Percentiles rank a stretch among this genome's conserved stretches.
These are phyloP conservation scores for Thamnidium elegans DNA, from an alignment of 192 early-diverging fungal genomes.

Conservation along the genomic window DNA sequence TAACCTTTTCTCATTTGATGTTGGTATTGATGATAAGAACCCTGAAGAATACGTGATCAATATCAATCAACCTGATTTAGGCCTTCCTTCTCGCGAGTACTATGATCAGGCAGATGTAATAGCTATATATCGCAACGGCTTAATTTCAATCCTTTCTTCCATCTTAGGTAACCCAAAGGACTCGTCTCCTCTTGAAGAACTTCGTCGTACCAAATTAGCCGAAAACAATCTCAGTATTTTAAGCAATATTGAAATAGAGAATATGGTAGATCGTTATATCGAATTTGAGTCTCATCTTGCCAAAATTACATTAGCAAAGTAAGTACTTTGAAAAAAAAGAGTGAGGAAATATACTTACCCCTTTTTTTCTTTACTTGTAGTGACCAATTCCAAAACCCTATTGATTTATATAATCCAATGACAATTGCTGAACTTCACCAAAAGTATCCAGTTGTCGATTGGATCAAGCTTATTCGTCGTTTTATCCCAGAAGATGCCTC, in stretches of 20 bases:
- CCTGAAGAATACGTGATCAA: slow-evolving; percentile 50
- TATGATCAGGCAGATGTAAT: slow-evolving; percentile 52
- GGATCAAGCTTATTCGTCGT: slow-evolving; percentile 35
- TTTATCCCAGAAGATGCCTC: slow-evolving; percentile 17
- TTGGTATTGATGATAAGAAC: slow-evolving; percentile 56
- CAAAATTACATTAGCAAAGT: slow-evolving; percentile 36
- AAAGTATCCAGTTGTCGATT: slow-evolving; percentile 39
- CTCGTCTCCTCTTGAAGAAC: not conserved
- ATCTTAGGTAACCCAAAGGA: not conserved
- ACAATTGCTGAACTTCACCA: slow-evolving; percentile 34
- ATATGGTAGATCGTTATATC: slow-evolving; percentile 48
- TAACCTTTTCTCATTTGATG: slow-evolving; percentile 47
- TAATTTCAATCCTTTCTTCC: slow-evolving; percentile 41
- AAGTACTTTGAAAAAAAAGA: not conserved
- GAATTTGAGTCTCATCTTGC: slow-evolving; percentile 58
- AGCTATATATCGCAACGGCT: slow-evolving; percentile 35
- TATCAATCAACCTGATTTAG: slow-evolving; percentile 52
- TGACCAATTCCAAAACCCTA: slow-evolving; percentile 47
- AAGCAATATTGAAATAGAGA: not conserved
- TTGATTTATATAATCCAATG: slow-evolving; percentile 50
- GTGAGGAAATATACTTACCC: too few relatives aligned
- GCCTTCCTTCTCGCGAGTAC: slow-evolving; percentile 62
- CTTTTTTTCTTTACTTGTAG: slow-evolving; percentile 4
- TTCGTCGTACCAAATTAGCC: not conserved
- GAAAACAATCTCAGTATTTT: not conserved